phyloP scores from a whole-genome alignment of 2,329 filamentous ascomycete genomes.

The Epichloe sp. region DNA sequence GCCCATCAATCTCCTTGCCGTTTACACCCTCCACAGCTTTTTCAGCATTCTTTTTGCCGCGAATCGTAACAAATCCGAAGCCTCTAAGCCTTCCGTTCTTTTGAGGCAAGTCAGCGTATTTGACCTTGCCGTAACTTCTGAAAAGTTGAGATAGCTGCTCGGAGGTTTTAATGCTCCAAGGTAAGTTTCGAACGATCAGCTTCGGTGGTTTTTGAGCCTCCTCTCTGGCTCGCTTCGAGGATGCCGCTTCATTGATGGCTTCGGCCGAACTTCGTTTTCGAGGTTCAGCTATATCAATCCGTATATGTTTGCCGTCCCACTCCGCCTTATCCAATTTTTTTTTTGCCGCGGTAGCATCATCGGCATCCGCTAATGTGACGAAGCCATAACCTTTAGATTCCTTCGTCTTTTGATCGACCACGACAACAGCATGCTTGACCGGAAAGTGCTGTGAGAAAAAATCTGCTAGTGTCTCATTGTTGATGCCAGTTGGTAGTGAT shows the following conservation, averaged over 20 bases:
- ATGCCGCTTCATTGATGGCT: constrained; percentile 22
- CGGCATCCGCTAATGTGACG: constrained; percentile 87
- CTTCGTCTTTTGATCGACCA: constrained; percentile 75
- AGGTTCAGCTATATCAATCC: constrained; percentile 77
- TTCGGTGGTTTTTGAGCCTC: constrained; percentile 52
- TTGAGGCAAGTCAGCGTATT: constrained; percentile 73
- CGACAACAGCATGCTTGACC: constrained; percentile 90
- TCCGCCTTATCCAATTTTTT: constrained; percentile 67
- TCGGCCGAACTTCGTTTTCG: constrained; percentile 54
- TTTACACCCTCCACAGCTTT: constrained; percentile 76
- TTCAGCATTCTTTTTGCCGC: constrained; percentile 82
- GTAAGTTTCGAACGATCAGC: constrained; percentile 82
- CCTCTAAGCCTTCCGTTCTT: constrained; percentile 64
- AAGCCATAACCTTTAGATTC: constrained; percentile 88
- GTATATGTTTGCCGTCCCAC: constrained; percentile 69
- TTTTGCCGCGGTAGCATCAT: constrained; percentile 74
- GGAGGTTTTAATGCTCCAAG: constrained; percentile 85
- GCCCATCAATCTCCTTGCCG: constrained; percentile 78
- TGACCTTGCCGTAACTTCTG: constrained; percentile 80
- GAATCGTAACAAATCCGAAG: constrained; percentile 84
- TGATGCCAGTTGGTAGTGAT: constrained; percentile 65
- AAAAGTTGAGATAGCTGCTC: constrained; percentile 74
- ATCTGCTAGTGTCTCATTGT: constrained; percentile 69
- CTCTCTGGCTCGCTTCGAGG: constrained; percentile 44
- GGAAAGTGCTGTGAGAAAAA: constrained; percentile 86